phyloP scores from a whole-genome alignment of 768 basidiomycete species.

The Auriscalpium vulgare region DNA sequence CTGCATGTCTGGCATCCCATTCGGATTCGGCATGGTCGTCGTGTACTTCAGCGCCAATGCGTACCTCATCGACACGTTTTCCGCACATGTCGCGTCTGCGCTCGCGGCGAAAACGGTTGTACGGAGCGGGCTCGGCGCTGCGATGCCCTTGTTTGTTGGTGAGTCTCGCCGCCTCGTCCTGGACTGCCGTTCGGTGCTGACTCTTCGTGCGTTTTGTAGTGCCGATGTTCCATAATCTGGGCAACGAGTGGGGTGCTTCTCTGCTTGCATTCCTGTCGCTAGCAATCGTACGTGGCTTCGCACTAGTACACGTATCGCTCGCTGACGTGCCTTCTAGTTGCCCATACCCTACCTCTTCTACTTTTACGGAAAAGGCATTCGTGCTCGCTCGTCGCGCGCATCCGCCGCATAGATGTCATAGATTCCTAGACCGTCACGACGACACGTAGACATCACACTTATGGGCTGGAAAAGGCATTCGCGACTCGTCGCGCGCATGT shows the following conservation, averaged over 20 bases:
- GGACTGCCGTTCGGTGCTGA: neutral
- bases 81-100: slow-evolving; percentile 50
- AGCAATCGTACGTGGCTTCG: slow-evolving; percentile 21
- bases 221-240: slow-evolving; percentile 32
- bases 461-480: no score
- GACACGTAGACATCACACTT: no score
- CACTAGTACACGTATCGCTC: neutral
- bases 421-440: no score
- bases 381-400: slow-evolving; percentile 29
- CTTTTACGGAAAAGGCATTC: slow-evolving; percentile 28
- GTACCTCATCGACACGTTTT: slow-evolving; percentile 52
- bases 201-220: slow-evolving; percentile 3
- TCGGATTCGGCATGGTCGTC: slow-evolving; percentile 31
- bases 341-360: slow-evolving; percentile 34
- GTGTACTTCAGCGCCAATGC: slow-evolving; percentile 32
- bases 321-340: neutral
- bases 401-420: neutral
- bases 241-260: slow-evolving; percentile 31
- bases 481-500: no score
- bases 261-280: slow-evolving; percentile 28
- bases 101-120: slow-evolving; percentile 31
- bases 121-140: no score
- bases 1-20: slow-evolving; percentile 26
- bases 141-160: slow-evolving; percentile 27
- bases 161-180: neutral